Evolutionary conservation across 1,139 yeast species (phyloP).

Genomic region (Blastobotrys arbuscula): DNA sequence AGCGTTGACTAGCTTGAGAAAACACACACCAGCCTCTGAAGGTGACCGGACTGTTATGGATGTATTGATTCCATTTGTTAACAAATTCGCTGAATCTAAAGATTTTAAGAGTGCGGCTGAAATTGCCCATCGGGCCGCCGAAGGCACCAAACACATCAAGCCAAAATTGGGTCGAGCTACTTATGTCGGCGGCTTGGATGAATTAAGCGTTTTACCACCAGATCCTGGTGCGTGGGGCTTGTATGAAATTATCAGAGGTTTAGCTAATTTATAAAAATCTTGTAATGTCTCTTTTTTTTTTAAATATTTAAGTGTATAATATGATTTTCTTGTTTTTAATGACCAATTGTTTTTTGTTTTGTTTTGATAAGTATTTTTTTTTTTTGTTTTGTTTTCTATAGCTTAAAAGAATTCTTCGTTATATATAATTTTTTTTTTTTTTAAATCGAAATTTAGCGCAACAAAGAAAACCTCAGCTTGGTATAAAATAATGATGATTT

Average conservation of each 20-base stretch:
- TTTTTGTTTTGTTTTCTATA: not conserved
- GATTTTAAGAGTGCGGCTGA: conserved; percentile 33
- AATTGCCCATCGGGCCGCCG: conserved; percentile 40
- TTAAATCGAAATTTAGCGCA: not conserved
- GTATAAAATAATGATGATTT: conserved; percentile 8
- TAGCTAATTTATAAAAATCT: conserved; percentile 13
- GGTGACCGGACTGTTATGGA: conserved; percentile 53
- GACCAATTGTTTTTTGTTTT: not conserved
- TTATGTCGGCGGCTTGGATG: conserved; percentile 38
- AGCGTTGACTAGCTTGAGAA: conserved; percentile 32
- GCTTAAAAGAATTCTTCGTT: no score
- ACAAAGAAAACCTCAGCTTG: not conserved
- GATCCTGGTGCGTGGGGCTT: conserved; percentile 45
- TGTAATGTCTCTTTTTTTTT: not conserved
- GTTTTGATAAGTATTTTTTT: not conserved
- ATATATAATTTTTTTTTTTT: not conserved
- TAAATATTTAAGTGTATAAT: not conserved
- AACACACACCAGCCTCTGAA: conserved; percentile 44
- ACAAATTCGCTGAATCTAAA: conserved; percentile 29
- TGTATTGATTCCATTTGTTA: conserved; percentile 46
- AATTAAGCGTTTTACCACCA: conserved; percentile 39
- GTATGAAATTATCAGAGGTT: conserved; percentile 29
- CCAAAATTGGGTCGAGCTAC: conserved; percentile 48
- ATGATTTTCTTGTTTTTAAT: not conserved
- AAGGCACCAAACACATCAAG: conserved; percentile 38